Percentiles rank a stretch among this genome's conserved stretches.
These are phyloP conservation scores for Triticum dicoccoides DNA, from an alignment of 176 grass and related monocot genomes.

Conservation along the genomic window DNA sequence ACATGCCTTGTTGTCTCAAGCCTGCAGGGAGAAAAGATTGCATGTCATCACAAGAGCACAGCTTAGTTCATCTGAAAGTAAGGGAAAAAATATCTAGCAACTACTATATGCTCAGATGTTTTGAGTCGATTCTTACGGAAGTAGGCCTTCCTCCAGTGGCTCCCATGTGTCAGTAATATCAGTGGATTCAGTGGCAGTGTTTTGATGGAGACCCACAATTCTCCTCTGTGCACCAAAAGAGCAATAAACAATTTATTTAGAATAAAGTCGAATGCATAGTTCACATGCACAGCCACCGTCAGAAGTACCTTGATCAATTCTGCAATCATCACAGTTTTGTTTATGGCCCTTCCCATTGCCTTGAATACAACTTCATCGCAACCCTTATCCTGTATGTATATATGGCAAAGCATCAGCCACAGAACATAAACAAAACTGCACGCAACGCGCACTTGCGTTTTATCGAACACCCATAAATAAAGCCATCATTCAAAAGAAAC, in stretches of 20 bases:
- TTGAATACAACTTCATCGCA: constrained; percentile 95
- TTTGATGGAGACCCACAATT: constrained; percentile 93
- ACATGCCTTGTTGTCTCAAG: constrained; percentile 98
- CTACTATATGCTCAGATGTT: neutral
- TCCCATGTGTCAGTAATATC: constrained; percentile 99
- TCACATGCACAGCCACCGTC: neutral
- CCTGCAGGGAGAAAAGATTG: constrained; percentile 30
- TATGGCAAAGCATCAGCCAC: constrained; percentile 16
- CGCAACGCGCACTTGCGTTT: neutral
- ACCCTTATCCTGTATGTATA: constrained; percentile 72
- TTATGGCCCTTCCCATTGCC: constrained; percentile 99
- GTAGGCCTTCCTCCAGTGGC: constrained; percentile 95
- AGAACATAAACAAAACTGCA: neutral
- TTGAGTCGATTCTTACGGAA: constrained; percentile 64
- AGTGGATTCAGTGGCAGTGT: constrained; percentile 76
- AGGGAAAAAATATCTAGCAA: neutral
- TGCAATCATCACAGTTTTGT: constrained; percentile 97
- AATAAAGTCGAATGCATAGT: neutral
- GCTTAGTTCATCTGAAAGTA: neutral
- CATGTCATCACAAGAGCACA: neutral
- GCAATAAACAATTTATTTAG: neutral
- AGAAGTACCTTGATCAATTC: constrained; percentile 91
- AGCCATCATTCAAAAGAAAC: neutral
- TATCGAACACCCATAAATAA: neutral
- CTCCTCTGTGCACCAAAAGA: constrained; percentile 63